A percentile compares a stretch with the other conserved stretches of the same genome.
Evolutionary conservation across 805 yeast genomes (phyloP).

Genomic region (Ogataea chonburiensis): DNA sequence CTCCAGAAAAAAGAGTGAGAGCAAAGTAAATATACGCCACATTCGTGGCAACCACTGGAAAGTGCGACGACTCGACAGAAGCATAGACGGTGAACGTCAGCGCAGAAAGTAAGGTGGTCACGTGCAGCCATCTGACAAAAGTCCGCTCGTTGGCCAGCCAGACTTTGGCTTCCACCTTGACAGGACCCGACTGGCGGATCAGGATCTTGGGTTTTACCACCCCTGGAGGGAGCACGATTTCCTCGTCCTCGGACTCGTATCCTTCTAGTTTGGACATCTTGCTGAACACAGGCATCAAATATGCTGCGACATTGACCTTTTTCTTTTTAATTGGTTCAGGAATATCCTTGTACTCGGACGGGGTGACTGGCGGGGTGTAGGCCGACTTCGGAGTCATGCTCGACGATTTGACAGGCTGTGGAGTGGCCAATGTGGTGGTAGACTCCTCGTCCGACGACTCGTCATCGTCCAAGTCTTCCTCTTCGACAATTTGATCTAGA

Average conservation of each 20-base stretch:
- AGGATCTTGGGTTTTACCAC: conserved; percentile 77
- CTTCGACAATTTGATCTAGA: conserved; percentile 34
- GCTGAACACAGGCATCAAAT: conserved; percentile 34
- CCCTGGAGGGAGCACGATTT: conserved; percentile 83
- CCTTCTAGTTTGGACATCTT: conserved; percentile 35
- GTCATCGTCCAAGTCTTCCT: conserved; percentile 39
- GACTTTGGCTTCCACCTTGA: conserved; percentile 94
- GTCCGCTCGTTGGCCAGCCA: conserved; percentile 99
- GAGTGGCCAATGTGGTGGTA: conserved; percentile 35
- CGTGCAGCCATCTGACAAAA: conserved; percentile 91
- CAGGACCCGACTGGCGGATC: conserved; percentile 86
- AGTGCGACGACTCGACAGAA: conserved; percentile 66
- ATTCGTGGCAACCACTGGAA: conserved; percentile 58
- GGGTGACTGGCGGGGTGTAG: conserved; percentile 4
- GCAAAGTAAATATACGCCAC: conserved; percentile 80
- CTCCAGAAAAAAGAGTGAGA: conserved; percentile 76
- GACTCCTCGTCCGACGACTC: conserved; percentile 60
- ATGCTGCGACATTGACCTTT: conserved; percentile 23
- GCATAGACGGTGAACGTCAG: conserved; percentile 82
- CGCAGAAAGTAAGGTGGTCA: conserved; percentile 79
- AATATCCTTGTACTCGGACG: conserved; percentile 1
- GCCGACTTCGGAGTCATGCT: conserved; percentile 7
- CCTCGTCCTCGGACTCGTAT: conserved; percentile 81
- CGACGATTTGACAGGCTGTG: conserved; percentile 4
- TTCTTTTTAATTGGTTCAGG: conserved; percentile 10